Base-by-base conservation (phyloP, 179 eudicot species). In the Corrigiola litoralis region DNA sequence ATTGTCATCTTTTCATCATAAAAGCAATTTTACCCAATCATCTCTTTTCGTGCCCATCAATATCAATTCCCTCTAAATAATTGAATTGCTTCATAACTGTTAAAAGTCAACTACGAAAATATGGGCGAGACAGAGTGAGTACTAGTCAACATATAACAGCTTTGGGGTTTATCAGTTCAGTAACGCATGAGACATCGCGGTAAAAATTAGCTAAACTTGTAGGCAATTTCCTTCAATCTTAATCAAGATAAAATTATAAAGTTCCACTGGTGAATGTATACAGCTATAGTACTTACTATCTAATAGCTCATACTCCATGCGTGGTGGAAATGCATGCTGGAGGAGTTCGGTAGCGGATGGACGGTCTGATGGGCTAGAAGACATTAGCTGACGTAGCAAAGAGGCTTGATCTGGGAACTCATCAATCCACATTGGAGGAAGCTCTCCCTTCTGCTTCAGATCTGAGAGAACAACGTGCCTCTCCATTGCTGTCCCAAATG, bases 401-500 rank as follows among this genome's bases (percentile, higher is more conserved):
- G 84, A 68, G 17, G 96, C 95, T 73, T 94, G 99, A 33, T 94
- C 97, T 18, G 99, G 96, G 58, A 80, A 94, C 73, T 85, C 88
- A 42, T 79, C 67, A 75, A 78, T 85, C 99, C 99, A 94, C 50
- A 71, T 75, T 28, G 83, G 63, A 75, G 99, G 95, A 69, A 88
- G 77, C 67, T 84, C 86, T 49, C 96, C 86, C 73, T 86, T 88
- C 72, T 76, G 83, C 79, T 90, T 91, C 55, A 94, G 82, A 73
- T 91, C 97, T 29, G 92, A 91, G 60, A 94, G 91, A 66, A 91
- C 83, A 63, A 86, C 69, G 69, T 90, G 86, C 75, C 99, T 81
- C 74, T 94, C 99, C 99, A 90, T 94, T 56, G 91, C 96, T 14
- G 99, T 90, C 64, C 84, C 87, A 65, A 94, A 94, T 49, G 97